Base-by-base conservation (phyloP, 1,139 yeast genomes). In the Meyerozyma sp. region DNA sequence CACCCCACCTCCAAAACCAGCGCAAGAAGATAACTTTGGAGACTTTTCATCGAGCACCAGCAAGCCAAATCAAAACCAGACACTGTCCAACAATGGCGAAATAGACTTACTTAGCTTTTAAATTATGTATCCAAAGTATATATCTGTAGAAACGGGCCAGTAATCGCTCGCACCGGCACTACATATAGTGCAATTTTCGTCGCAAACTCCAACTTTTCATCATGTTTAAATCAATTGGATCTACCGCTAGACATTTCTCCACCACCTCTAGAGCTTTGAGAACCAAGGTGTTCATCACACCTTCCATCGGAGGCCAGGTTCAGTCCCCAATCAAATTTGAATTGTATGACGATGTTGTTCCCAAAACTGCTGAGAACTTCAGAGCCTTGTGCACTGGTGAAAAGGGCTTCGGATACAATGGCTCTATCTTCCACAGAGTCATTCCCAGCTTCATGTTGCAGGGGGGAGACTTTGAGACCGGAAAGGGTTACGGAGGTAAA, bases 301-400 rank as follows among this genome's bases (percentile, higher is more conserved):
- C 56, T 4, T 50, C 55, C 39, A 52, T 53, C 6, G 37, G 37
- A 5, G 37, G 49, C 26, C 26, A 34, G 37, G 8, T 34, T 13
- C 37, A 34, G 16, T 10, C 37, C 9, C 37, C 37, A 16, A 34
- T 34, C 26, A 34, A 34, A 25, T 87, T 87, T 83, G 68, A 88
- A 72, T 84, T 93, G 66, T 90, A 87, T 86, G 77, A 82, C 72
- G 96, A 91, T 63, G 90, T 89, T 59, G 94, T 85, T 55, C 98
- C 98, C 79, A 90, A 91, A 84, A 93, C 98, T 56, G 82, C 96
- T 58, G 96, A 89, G 77, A 93, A 93, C 81, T 93, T 93, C 90
- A 84, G 96, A 73, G 97, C 96, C 56, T 79, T 93, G 62, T 78
- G 86, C 70, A 93, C 98, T 55, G 98, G 98, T 64, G 97, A 91